Evolutionary conservation across 1,284 basidiomycete species (phyloP).

Genomic region (Ustilago curta): DNA sequence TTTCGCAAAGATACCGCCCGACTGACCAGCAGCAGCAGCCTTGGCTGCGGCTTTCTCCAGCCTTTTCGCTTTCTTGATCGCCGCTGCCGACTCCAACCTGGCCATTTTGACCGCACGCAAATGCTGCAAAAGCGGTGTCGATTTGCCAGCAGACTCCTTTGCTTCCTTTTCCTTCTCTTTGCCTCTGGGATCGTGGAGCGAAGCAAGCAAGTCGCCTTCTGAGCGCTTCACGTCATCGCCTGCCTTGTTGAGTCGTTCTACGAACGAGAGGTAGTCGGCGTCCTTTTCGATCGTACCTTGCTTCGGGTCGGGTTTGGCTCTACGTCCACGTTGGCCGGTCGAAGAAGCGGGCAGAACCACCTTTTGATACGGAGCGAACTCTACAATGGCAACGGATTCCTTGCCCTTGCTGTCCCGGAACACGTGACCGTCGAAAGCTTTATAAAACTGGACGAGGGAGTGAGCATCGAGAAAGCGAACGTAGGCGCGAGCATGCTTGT

Average conservation of each 20-base stretch:
- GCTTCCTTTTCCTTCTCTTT: constrained; percentile 29
- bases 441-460: constrained; percentile 80
- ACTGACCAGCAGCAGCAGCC: not conserved
- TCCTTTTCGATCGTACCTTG: constrained; percentile 80
- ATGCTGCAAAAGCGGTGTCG: constrained; percentile 60
- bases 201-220: constrained; percentile 53
- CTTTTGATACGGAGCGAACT: constrained; percentile 93
- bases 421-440: constrained; percentile 88
- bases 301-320: constrained; percentile 78
- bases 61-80: constrained; percentile 40
- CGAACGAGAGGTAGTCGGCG: constrained; percentile 41
- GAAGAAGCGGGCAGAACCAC: constrained; percentile 69
- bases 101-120: constrained; percentile 48
- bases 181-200: constrained; percentile 20
- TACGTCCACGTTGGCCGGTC: constrained; percentile 58
- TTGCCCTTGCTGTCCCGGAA: constrained; percentile 91
- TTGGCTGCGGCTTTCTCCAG: constrained; percentile 17
- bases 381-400: constrained; percentile 87
- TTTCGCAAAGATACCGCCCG: constrained; percentile 5
- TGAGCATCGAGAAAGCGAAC: constrained; percentile 85
- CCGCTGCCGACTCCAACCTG: constrained; percentile 31
- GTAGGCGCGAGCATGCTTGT: constrained; percentile 81
- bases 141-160: constrained; percentile 26
- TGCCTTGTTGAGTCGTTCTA: constrained; percentile 38
- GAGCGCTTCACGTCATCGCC: constrained; percentile 33